Conservation (phyloP, 768 basidiomycete species). For the Amylocystis lapponica region DNA sequence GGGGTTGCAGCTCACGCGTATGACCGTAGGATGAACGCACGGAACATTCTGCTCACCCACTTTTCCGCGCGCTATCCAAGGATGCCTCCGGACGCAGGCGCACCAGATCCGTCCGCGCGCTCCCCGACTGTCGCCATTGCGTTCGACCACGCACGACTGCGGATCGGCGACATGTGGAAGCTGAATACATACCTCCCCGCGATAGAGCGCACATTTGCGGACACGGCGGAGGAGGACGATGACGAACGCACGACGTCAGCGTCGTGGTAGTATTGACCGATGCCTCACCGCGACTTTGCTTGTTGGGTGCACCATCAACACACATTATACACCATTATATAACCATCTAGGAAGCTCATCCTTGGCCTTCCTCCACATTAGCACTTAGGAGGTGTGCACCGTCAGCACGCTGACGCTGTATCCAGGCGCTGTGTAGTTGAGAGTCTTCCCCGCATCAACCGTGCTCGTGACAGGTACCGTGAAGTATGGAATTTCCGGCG, state of each 20-base stretch:
- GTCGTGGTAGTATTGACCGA: not conserved
- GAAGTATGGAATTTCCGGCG: constrained; percentile 41
- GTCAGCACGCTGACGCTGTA: constrained; percentile 36
- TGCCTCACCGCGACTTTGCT: not conserved
- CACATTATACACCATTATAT: not conserved
- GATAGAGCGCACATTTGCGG: constrained; percentile 56
- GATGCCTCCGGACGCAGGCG: constrained; percentile 46
- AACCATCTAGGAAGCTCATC: not conserved
- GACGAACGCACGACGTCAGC: constrained; percentile 14
- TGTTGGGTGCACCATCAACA: too few species aligned
- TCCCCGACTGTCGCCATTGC: constrained; percentile 55
- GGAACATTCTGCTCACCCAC: constrained; percentile 86
- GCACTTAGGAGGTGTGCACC: constrained; percentile 15
- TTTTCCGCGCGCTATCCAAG: constrained; percentile 94
- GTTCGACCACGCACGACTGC: constrained; percentile 73
- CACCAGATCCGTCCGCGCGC: constrained; percentile 18
- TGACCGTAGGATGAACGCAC: constrained; percentile 68
- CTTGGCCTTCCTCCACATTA: not conserved
- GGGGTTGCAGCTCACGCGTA: not conserved
- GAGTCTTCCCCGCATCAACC: constrained; percentile 42
- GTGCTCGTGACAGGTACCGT: constrained; percentile 41
- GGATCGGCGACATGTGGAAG: constrained; percentile 81
- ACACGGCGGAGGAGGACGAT: constrained; percentile 44
- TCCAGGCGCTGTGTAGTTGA: constrained; percentile 50
- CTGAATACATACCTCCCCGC: constrained; percentile 70